These are phyloP conservation scores for Wickerhamomyces chambardii DNA, from an alignment of 805 yeast species.

Conservation along the genomic window DNA sequence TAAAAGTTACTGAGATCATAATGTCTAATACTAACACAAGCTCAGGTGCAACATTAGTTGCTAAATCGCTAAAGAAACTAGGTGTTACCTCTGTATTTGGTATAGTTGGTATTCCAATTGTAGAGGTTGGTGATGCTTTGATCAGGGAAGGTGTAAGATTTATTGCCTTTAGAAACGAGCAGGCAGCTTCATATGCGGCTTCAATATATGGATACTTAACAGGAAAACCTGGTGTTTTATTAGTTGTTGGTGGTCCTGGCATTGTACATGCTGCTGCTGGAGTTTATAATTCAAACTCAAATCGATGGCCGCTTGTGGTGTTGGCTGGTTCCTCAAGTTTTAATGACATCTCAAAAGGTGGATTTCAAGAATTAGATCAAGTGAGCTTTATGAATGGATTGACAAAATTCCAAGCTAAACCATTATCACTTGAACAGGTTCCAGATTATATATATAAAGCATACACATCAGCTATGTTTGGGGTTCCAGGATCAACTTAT, in stretches of 20 bases:
- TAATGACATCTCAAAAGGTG: slow-evolving; percentile 44
- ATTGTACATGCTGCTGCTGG: slow-evolving; percentile 62
- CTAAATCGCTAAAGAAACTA: slow-evolving; percentile 33
- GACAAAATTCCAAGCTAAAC: slow-evolving; percentile 43
- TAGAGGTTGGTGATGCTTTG: slow-evolving; percentile 58
- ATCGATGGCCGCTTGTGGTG: slow-evolving; percentile 58
- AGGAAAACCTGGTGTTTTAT: slow-evolving; percentile 53
- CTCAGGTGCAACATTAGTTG: slow-evolving; percentile 40
- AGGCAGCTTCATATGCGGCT: slow-evolving; percentile 71
- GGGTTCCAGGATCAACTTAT: slow-evolving; percentile 54
- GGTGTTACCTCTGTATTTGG: slow-evolving; percentile 58
- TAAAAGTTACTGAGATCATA: too few relatives aligned
- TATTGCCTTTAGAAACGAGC: slow-evolving; percentile 60
- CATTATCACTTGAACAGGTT: slow-evolving; percentile 22
- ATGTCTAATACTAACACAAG: too few relatives aligned
- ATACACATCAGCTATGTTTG: slow-evolving; percentile 32
- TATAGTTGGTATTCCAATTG: slow-evolving; percentile 69
- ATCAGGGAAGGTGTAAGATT: slow-evolving; percentile 45
- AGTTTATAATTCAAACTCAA: slow-evolving; percentile 48
- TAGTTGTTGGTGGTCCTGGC: slow-evolving; percentile 76
- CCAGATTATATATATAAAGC: slow-evolving; percentile 36
- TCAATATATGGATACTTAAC: slow-evolving; percentile 61
- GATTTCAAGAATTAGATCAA: slow-evolving; percentile 68
- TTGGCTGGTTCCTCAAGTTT: slow-evolving; percentile 55
- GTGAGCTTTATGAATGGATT: slow-evolving; percentile 36